These are phyloP conservation scores for Anacardium occidentale DNA, from an alignment of 345 rosid genomes.

Conservation along the genomic window DNA sequence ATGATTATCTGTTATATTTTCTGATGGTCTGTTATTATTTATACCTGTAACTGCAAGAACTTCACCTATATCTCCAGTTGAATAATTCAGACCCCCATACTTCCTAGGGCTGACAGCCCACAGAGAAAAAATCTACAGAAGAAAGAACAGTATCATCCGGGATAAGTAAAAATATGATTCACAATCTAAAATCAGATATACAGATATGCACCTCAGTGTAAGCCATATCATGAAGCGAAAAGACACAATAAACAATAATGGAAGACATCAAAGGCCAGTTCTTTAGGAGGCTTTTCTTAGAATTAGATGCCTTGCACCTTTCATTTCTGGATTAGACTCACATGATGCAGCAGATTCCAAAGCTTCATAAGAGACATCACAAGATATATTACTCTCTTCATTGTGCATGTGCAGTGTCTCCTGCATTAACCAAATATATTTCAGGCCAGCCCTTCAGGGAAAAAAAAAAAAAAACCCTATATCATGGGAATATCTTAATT, in stretches of 20 bases:
- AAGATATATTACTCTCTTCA: no score
- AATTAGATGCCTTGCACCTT: background rate
- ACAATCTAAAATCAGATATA: no score
- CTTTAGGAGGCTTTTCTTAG: background rate
- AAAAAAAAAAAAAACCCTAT: no score
- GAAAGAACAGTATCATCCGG: no score
- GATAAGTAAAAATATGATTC: no score
- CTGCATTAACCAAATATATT: no score
- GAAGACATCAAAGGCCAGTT: background rate
- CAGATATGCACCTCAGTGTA: background rate
- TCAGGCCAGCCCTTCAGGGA: no score
- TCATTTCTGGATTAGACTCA: background rate
- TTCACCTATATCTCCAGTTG: constrained; percentile 38
- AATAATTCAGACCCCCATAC: background rate
- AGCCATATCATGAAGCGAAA: background rate
- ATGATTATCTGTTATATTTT: background rate
- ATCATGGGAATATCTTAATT: no score
- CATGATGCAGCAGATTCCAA: background rate
- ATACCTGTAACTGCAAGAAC: constrained; percentile 80
- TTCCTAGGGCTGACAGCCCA: background rate
- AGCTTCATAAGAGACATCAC: no score
- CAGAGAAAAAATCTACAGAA: background rate
- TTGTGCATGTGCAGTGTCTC: no score
- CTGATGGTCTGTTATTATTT: no score
- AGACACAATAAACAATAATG: background rate